phyloP scores from a whole-genome alignment of 2,329 filamentous ascomycete genomes.

The Lasiodiplodia hormozganensis region DNA sequence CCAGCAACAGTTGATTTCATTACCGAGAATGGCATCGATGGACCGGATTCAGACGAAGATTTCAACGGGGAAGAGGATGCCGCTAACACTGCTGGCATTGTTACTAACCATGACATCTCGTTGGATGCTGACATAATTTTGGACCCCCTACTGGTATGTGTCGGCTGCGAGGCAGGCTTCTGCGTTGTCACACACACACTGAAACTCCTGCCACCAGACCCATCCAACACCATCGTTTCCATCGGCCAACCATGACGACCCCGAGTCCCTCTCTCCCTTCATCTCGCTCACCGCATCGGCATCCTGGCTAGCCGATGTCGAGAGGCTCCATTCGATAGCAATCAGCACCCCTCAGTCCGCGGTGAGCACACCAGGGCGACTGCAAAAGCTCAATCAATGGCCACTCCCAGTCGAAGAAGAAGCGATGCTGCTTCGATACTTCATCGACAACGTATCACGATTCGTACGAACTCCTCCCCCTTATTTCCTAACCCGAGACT shows the following conservation, averaged over 20 bases:
- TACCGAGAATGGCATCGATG: background rate
- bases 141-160: conserved; percentile 5
- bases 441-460: conserved; percentile 44
- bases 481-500: background rate
- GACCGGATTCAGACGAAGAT: background rate
- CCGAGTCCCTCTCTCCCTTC: background rate
- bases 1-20: conserved; percentile 1
- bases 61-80: background rate
- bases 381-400: conserved; percentile 37
- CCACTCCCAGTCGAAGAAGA: conserved; percentile 46
- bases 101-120: background rate
- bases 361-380: background rate
- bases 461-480: conserved; percentile 37
- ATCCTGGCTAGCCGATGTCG: conserved; percentile 3
- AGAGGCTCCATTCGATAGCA: conserved; percentile 1
- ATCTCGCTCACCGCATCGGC: background rate
- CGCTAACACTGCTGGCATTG: background rate
- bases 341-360: conserved; percentile 1
- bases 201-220: background rate
- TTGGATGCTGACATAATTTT: conserved; percentile 4
- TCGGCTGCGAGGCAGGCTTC: background rate
- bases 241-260: background rate
- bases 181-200: background rate
- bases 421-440: conserved; percentile 46
- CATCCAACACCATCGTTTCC: background rate